Conservation (phyloP, 2,329 filamentous ascomycete species). For the Pezicula rhizophila region DNA sequence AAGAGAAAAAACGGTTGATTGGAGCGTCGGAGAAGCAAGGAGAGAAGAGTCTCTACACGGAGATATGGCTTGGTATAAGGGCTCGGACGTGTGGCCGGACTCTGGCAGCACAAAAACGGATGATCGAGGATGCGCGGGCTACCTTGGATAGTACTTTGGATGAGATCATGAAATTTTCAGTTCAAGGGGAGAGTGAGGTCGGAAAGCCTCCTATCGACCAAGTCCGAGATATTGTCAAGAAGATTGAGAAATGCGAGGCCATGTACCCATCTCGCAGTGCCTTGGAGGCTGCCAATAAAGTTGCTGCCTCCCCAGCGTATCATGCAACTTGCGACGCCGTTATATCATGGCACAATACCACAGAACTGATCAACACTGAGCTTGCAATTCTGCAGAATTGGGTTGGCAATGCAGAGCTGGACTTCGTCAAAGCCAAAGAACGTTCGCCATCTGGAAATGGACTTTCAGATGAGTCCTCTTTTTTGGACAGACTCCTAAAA, state of each 20-base stretch:
- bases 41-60: slow-evolving; percentile 63
- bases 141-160: slow-evolving; percentile 72
- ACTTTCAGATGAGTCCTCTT: slow-evolving; percentile 83
- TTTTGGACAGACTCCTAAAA: slow-evolving; percentile 90
- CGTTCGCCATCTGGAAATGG: slow-evolving; percentile 64
- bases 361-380: slow-evolving; percentile 91
- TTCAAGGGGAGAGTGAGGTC: slow-evolving; percentile 87
- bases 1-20: slow-evolving; percentile 94
- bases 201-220: slow-evolving; percentile 81
- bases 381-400: slow-evolving; percentile 86
- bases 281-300: slow-evolving; percentile 68
- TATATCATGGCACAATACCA: slow-evolving; percentile 95
- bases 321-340: slow-evolving; percentile 81
- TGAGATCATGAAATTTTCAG: slow-evolving; percentile 85
- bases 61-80: slow-evolving; percentile 84
- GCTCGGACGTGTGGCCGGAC: slow-evolving; percentile 80
- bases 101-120: slow-evolving; percentile 74
- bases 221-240: slow-evolving; percentile 80
- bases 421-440: slow-evolving; percentile 73
- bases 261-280: slow-evolving; percentile 77
- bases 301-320: slow-evolving; percentile 71
- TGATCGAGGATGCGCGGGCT: slow-evolving; percentile 78
- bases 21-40: slow-evolving; percentile 61
- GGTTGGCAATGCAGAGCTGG: slow-evolving; percentile 93
- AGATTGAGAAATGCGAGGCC: slow-evolving; percentile 83